Evolutionary conservation across 1,284 basidiomycete genomes (phyloP), one percentile per base, ranked within the genome.

Genomic region (Cryptococcus amylolentus): DNA sequence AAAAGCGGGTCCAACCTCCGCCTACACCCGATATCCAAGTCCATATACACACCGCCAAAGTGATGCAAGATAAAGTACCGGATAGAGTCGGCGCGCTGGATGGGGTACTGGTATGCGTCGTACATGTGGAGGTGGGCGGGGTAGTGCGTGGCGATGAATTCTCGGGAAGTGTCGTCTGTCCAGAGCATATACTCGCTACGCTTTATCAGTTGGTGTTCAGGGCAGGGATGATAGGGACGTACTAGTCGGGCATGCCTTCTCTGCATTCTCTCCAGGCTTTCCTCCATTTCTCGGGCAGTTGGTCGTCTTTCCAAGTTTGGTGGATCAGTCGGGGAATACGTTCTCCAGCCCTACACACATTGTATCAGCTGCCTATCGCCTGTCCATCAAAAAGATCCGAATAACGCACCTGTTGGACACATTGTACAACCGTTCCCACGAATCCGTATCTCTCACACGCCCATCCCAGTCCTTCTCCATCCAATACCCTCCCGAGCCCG

Each of bases 41-140:
- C 96, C 76, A 98, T 83, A 79, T 98, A 98, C 60, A 98, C 80
- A 45, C 96, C 96, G 44, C 95, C 96, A 72, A 89, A 95, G 72
- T 94, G 85, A 77, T 98, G 86, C 44, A 98, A 86, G 55, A 99
- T 86, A 77, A 98, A 98, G 80, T 99, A 99, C 46, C 96, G 92
- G 70, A 98, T 98, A 39, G 85, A 89, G 76, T 98, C 96, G 31
- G 96, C 96, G 39, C 96, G 88, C 75, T 98, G 95, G 70, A 99
- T 98, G 45, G 86, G 82, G 78, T 96, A 98, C 49, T 84, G 83
- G 81, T 99, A 99, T 63, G 83, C 82, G 78, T 98, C 92, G 70
- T 89, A 98, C 49, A 90, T 94, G 65, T 88, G 83, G 49, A 98
- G 82, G 79, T 97, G 96, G 86, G 91, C 92, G 12, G 88, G 82